A percentile compares a stretch with the other conserved stretches of the same genome.
Conservation (phyloP, 164 flowering plant species). For the Chimonanthus salicifolius region DNA sequence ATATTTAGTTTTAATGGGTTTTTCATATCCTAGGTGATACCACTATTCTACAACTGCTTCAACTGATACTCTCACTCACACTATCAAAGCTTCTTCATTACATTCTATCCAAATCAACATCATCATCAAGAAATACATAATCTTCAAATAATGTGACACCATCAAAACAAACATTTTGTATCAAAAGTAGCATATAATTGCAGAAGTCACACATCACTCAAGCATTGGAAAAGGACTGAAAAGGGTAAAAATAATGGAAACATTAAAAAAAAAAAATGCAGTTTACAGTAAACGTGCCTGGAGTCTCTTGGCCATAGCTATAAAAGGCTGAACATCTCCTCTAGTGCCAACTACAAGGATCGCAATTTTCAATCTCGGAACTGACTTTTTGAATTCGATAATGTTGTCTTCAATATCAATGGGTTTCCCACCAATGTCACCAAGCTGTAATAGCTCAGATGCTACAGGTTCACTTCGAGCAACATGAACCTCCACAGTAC, state of each 20-base stretch:
- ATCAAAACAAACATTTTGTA: neutral
- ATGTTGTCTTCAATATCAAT: constrained; percentile 21
- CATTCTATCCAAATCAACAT: too few relatives aligned
- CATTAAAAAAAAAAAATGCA: neutral
- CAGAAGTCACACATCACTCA: neutral
- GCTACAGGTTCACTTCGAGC: constrained; percentile 52
- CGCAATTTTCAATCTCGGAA: constrained; percentile 76
- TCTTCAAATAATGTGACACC: too few relatives aligned
- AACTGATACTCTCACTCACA: too few relatives aligned
- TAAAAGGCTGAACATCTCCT: constrained; percentile 94
- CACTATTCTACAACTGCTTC: too few relatives aligned
- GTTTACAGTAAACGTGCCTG: constrained; percentile 44
- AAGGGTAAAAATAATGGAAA: neutral
- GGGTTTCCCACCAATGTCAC: constrained; percentile 31
- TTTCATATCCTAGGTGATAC: too few relatives aligned
- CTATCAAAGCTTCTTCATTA: too few relatives aligned
- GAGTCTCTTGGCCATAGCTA: constrained; percentile 84
- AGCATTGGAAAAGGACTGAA: neutral
- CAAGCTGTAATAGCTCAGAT: constrained; percentile 70
- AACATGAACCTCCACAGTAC: constrained; percentile 82
- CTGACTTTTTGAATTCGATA: constrained; percentile 31
- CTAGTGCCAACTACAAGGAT: constrained; percentile 93
- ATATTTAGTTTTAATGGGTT: too few relatives aligned
- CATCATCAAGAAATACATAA: too few relatives aligned
- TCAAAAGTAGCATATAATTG: neutral